A percentile compares a stretch with the other conserved stretches of the same genome.
phyloP scores from a whole-genome alignment of 768 basidiomycete species.

The Auricularia sp. region DNA sequence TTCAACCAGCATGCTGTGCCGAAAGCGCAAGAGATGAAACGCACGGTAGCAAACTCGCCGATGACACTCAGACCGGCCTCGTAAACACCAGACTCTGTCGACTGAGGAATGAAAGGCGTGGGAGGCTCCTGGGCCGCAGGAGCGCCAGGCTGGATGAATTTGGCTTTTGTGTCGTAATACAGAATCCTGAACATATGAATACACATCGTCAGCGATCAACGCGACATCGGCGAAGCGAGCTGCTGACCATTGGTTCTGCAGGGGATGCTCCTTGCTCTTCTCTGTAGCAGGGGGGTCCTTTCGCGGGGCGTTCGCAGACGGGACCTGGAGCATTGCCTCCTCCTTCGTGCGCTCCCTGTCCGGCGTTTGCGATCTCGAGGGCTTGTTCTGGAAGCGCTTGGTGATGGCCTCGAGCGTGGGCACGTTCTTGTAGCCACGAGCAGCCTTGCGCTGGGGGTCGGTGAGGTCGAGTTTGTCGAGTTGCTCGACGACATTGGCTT shows the following conservation, averaged over 20 bases:
- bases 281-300: slow-evolving; percentile 69
- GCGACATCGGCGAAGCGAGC: neutral
- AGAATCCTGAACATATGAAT: slow-evolving; percentile 52
- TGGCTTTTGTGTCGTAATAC: slow-evolving; percentile 80
- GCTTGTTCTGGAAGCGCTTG: slow-evolving; percentile 58
- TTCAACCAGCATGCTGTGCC: neutral
- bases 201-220: neutral
- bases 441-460: slow-evolving; percentile 30
- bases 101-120: slow-evolving; percentile 17
- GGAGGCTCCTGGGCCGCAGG: slow-evolving; percentile 20
- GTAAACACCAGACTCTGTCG: slow-evolving; percentile 59
- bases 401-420: slow-evolving; percentile 81
- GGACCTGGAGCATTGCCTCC: neutral
- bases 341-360: slow-evolving; percentile 4
- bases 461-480: slow-evolving; percentile 50
- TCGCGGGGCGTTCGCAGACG: slow-evolving; percentile 64
- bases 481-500: slow-evolving; percentile 35
- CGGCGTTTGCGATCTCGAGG: slow-evolving; percentile 26
- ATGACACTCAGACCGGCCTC: slow-evolving; percentile 80
- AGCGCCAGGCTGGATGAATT: slow-evolving; percentile 34
- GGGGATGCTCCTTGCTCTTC: slow-evolving; percentile 67
- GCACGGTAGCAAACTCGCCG: slow-evolving; percentile 77
- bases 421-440: slow-evolving; percentile 77
- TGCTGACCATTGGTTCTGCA: slow-evolving; percentile 72
- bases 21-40: slow-evolving; percentile 3